These are phyloP conservation scores for Tricholoma sp. DNA, from an alignment of 768 basidiomycete species.

Conservation along the genomic window DNA sequence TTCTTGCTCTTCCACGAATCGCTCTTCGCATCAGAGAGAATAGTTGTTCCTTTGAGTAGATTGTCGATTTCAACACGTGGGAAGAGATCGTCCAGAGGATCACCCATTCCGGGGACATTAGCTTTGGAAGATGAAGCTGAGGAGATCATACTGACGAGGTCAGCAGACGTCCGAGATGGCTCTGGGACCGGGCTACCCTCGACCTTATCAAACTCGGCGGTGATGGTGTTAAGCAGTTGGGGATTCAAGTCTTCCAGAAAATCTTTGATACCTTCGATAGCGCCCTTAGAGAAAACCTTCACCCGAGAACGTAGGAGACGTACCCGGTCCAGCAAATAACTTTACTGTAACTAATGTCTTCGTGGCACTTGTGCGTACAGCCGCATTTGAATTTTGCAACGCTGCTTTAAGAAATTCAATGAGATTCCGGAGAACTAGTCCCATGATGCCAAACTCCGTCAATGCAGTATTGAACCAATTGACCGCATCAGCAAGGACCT, in stretches of 20 bases:
- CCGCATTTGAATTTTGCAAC: slow-evolving; percentile 90
- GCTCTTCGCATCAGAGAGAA: slow-evolving; percentile 80
- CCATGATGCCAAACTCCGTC: slow-evolving; percentile 87
- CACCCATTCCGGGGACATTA: slow-evolving; percentile 33
- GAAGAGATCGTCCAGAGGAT: slow-evolving; percentile 91
- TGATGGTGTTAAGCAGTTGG: slow-evolving; percentile 87
- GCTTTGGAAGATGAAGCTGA: slow-evolving; percentile 37
- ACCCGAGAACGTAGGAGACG: slow-evolving; percentile 8
- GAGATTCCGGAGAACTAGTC: slow-evolving; percentile 74
- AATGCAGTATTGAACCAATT: slow-evolving; percentile 85
- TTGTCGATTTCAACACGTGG: slow-evolving; percentile 92
- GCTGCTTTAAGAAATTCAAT: slow-evolving; percentile 89
- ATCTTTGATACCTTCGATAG: slow-evolving; percentile 72
- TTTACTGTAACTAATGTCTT: slow-evolving; percentile 89
- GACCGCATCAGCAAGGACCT: slow-evolving; percentile 88
- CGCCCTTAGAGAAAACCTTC: background rate
- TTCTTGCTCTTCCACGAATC: slow-evolving; percentile 98
- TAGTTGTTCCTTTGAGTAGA: slow-evolving; percentile 76
- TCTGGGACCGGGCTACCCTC: slow-evolving; percentile 73
- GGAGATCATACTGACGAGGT: slow-evolving; percentile 52
- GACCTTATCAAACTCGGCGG: slow-evolving; percentile 88
- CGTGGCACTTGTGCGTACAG: slow-evolving; percentile 90
- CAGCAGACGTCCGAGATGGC: slow-evolving; percentile 72
- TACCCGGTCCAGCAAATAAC: slow-evolving; percentile 87
- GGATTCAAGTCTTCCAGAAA: slow-evolving; percentile 93